Base-by-base conservation (phyloP, 23 red algal genomes). In the Gracilariopsis chorda region DNA sequence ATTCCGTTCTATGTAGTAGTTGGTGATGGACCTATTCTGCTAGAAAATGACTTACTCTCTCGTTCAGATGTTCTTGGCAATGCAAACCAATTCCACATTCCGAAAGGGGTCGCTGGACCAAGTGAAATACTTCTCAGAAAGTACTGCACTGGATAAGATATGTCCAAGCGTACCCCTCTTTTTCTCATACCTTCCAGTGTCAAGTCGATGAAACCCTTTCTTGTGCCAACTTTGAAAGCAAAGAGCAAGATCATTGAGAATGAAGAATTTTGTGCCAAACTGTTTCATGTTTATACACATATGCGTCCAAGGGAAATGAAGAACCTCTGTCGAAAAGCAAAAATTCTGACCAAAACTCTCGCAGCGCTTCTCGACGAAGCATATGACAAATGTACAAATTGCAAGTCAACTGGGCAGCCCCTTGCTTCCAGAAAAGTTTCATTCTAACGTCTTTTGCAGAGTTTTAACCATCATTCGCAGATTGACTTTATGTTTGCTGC, bases 401-500 rank as follows among this genome's bases (percentile, higher is more conserved):
- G 83, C 41, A 72, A 59, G 0, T 1, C 62, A 6, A 74, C 69
- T 6, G 83, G 83, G 27, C 17, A 65, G 20, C 83, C 67, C 3
- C 19, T 60, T 2, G 13, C 40, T 17, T 51, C 30, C 17, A 14
- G 45, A 8, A 77, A 76, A 48, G 20, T 76, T 1, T 88, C 83
- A 19, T 73, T 88, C 8, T 32, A 36, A 14, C 30, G 69, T 7
- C 49, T 88, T 20, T 65, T 88, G 10, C 21, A 27, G 30, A 11
- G 30, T 4, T 88, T 73, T 20, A 88, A 88, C 45, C 16, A 60
- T 19, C 43, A 74, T 33, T 30, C 75, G 20, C 83, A 88, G 35
- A 11, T 88, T 29, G 83, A 88, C 14, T 74, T 58, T 40, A 17
- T 88, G n/a, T 88, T 58, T 48, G 53, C 67, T 14, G 20, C 19